phyloP scores from a whole-genome alignment of 2,329 filamentous ascomycete genomes.

The Hymenotorrendiella dingleyae region DNA sequence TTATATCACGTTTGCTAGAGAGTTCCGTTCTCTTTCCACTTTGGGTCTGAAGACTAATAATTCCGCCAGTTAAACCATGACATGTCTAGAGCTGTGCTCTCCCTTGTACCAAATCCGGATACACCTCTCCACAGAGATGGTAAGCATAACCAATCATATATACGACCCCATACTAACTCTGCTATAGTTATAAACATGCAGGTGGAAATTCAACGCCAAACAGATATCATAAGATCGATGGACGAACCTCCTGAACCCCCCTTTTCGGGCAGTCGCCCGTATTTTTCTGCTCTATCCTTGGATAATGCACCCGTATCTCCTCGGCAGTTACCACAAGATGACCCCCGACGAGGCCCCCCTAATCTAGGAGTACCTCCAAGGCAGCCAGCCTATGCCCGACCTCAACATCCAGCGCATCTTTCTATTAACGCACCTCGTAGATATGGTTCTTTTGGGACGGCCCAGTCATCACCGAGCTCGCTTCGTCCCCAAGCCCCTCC shows the following conservation, averaged over 20 bases:
- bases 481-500: slow-evolving; percentile 60
- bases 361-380: slow-evolving; percentile 49
- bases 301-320: slow-evolving; percentile 81
- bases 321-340: slow-evolving; percentile 79
- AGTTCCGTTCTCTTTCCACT: no score
- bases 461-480: slow-evolving; percentile 67
- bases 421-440: slow-evolving; percentile 69
- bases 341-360: slow-evolving; percentile 62
- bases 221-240: slow-evolving; percentile 48
- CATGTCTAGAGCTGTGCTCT: slow-evolving; percentile 67
- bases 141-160: slow-evolving; percentile 40
- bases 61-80: slow-evolving; percentile 73
- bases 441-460: slow-evolving; percentile 80
- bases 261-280: slow-evolving; percentile 58
- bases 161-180: slow-evolving; percentile 23
- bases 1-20: no score
- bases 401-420: slow-evolving; percentile 75
- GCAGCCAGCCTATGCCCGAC: slow-evolving; percentile 64
- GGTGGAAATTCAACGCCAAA: slow-evolving; percentile 54
- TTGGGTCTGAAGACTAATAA: slow-evolving; percentile 41
- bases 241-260: slow-evolving; percentile 64
- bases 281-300: slow-evolving; percentile 53
- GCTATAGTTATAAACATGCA: slow-evolving; percentile 50
- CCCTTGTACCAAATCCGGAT: slow-evolving; percentile 69
- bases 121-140: slow-evolving; percentile 75